Base-by-base conservation (phyloP, 768 basidiomycete genomes). In the Pholiota conissans region DNA sequence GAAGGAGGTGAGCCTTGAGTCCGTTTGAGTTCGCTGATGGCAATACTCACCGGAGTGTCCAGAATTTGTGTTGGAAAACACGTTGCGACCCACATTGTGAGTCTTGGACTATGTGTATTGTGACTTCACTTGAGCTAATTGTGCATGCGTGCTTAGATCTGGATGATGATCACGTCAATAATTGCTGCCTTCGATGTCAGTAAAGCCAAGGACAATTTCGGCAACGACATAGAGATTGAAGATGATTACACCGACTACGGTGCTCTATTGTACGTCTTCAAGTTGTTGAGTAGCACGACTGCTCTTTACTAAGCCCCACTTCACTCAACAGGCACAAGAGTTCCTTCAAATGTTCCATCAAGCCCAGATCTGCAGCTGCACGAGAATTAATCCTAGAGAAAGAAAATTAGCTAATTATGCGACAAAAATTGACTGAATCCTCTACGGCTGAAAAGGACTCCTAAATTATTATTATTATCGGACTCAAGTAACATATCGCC, bases 21-120 rank as follows among this genome's bases (percentile, higher is more conserved):
- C 30, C 13, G 30, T 26, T 14, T 13, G 6, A 7, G 16, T 6
- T 39, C 3, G 11, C 16, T 9, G n/a, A n/a, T 20, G 5, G 7
- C 16, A 40, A 42, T 40, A 2, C 9, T 40, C 18, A 39, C 10
- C 20, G 26, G 10, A 4, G 30, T 20, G 7, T 2, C 14, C 22
- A 54, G 53, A 42, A n/a, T 54, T 45, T 54, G 53, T 13, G 53
- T 54, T 13, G 53, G 53, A 29, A 54, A 54, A 45, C 30, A 54
- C 30, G 40, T 54, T 10, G 53, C 29, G 11, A 45, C 53, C 6
- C 32, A 40, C 8, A 47, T 47, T 24, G 53, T 54, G 16, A 32
- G 40, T 54, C 18, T 32, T 13, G 18, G 20, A 34, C 18, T 9
- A 29, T 7, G 27, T 14, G 22, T 1, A 29, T 16, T 45, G 39